These are phyloP conservation scores for Emmonsiellopsis sp. DNA, from an alignment of 2,329 filamentous ascomycete species.

Conservation along the genomic window DNA sequence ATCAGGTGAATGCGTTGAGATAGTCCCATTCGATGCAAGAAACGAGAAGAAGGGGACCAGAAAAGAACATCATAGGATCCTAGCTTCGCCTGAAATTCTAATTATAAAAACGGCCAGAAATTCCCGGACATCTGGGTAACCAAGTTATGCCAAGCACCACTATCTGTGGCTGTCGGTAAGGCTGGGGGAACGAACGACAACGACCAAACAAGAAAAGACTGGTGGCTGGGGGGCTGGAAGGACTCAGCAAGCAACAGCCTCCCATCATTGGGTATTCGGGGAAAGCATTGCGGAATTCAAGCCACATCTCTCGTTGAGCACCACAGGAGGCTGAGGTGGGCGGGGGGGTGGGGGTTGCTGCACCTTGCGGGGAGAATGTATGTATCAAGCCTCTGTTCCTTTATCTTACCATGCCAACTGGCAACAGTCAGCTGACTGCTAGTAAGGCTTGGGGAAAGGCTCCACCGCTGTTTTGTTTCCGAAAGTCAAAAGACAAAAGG, in stretches of 20 bases:
- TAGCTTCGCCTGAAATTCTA: background rate
- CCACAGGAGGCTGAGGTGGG: background rate
- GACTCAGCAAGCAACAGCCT: background rate
- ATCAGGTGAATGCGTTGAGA: background rate
- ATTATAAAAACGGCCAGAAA: background rate
- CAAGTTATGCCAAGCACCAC: background rate
- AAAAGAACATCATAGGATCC: too few species aligned
- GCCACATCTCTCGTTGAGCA: too few species aligned
- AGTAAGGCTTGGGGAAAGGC: background rate
- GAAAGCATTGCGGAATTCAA: too few species aligned
- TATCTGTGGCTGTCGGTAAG: background rate
- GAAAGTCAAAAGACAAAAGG: background rate
- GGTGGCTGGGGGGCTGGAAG: background rate
- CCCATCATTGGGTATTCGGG: too few species aligned
- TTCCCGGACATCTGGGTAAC: background rate
- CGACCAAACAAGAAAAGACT: background rate
- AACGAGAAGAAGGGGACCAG: background rate
- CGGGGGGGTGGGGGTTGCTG: background rate
- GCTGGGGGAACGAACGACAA: background rate
- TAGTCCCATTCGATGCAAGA: background rate
- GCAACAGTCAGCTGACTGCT: background rate
- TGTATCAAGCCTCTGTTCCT: background rate
- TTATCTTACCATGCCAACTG: background rate
- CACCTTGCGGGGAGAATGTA: background rate
- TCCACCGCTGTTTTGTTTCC: slow-evolving; percentile 3